Evolutionary conservation across 2,329 filamentous ascomycete species (phyloP).

Genomic region (Cladosporium sp.): DNA sequence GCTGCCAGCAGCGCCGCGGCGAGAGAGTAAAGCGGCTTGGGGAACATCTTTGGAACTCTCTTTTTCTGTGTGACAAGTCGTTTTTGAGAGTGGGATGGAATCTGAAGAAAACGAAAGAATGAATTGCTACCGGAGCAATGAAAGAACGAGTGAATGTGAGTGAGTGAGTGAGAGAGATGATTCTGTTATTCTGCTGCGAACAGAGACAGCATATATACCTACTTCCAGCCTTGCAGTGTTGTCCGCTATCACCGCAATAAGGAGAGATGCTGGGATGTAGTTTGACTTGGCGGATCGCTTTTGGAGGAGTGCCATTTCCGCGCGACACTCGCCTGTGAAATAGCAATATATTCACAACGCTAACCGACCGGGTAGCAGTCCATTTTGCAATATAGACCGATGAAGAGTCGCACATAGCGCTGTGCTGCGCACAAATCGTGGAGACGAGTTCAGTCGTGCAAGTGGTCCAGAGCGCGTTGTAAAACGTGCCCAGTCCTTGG

Average conservation of each 20-base stretch:
- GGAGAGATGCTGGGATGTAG: not conserved
- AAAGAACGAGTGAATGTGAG: conserved; percentile 17
- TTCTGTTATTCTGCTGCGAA: not conserved
- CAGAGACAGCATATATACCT: conserved; percentile 9
- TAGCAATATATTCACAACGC: conserved; percentile 6
- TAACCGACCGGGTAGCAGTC: not conserved
- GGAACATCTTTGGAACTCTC: conserved; percentile 6
- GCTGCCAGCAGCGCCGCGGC: conserved; percentile 21
- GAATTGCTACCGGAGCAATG: conserved; percentile 10
- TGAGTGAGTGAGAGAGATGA: conserved; percentile 6
- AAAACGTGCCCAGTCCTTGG: conserved; percentile 17
- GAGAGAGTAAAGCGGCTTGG: conserved; percentile 16
- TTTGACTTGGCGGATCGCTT: conserved; percentile 7
- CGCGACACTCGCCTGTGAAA: not conserved
- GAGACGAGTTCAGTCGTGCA: not conserved
- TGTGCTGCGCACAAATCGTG: conserved; percentile 3
- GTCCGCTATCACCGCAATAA: not conserved
- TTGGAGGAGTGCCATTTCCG: not conserved
- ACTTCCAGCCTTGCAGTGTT: not conserved
- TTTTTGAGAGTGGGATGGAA: not conserved
- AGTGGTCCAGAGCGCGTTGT: conserved; percentile 10
- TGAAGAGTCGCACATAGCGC: not conserved
- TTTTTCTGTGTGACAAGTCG: not conserved
- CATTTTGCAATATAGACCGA: conserved; percentile 12
- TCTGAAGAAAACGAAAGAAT: conserved; percentile 9